phyloP scores from a whole-genome alignment of 192 early-diverging fungal genomes.

The Diversispora epigaea region DNA sequence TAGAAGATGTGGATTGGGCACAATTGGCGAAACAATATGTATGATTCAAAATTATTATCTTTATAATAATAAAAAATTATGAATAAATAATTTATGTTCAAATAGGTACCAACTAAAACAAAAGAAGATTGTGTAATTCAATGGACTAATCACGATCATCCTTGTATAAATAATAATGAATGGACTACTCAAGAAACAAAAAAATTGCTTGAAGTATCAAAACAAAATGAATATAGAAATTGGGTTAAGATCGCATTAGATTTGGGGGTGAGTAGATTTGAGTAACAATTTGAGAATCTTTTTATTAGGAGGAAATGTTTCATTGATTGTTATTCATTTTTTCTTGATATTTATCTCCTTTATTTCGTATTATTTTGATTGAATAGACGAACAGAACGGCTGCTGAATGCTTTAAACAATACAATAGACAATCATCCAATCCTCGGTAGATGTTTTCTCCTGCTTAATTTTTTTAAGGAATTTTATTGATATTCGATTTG shows the following conservation, averaged over 20 bases:
- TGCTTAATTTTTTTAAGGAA: too few relatives aligned
- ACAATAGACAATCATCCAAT: constrained; percentile 44
- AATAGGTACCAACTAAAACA: constrained; percentile 58
- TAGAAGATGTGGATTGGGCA: constrained; percentile 36
- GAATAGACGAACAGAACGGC: constrained; percentile 68
- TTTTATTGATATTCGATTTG: not conserved
- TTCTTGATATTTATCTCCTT: not conserved
- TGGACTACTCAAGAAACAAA: constrained; percentile 64
- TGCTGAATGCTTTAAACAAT: constrained; percentile 72
- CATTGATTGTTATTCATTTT: not conserved
- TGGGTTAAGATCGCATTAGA: constrained; percentile 64
- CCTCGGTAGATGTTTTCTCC: not conserved
- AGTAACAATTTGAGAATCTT: not conserved
- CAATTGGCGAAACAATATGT: constrained; percentile 38
- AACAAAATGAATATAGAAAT: constrained; percentile 48
- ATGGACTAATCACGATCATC: constrained; percentile 78
- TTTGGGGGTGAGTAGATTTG: not conserved
- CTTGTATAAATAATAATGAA: constrained; percentile 67
- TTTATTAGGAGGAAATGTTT: not conserved
- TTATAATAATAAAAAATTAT: not conserved
- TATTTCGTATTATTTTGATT: constrained; percentile 38
- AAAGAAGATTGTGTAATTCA: constrained; percentile 75
- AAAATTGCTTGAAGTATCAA: constrained; percentile 48
- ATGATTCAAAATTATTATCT: constrained; percentile 3
- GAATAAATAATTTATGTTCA: constrained; percentile 36